phyloP scores from a whole-genome alignment of 768 basidiomycete species.

The Rhodosporidiobolus odoratus region DNA sequence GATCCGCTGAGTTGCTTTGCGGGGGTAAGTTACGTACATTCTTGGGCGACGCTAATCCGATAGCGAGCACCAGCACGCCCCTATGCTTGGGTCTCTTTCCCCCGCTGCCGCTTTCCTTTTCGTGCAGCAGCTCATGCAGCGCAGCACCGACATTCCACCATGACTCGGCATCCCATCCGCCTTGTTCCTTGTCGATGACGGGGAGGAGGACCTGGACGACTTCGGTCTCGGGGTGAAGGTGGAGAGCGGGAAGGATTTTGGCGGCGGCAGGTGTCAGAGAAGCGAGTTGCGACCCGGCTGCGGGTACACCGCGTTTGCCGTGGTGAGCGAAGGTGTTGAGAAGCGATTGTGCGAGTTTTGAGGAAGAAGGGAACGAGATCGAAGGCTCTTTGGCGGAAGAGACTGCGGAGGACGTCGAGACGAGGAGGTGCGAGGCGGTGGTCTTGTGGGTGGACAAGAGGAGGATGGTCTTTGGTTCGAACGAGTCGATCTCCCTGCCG shows the following conservation, averaged over 20 bases:
- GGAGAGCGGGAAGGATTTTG: background rate
- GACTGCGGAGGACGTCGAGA: background rate
- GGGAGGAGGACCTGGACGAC: constrained; percentile 14
- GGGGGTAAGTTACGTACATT: background rate
- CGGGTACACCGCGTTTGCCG: background rate
- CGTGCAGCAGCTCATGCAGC: constrained; percentile 6
- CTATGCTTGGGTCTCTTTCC: background rate
- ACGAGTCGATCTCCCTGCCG: constrained; percentile 12
- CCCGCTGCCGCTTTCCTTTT: constrained; percentile 7
- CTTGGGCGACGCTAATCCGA: constrained; percentile 1
- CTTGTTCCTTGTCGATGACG: background rate
- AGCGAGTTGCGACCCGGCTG: background rate
- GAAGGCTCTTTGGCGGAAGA: background rate
- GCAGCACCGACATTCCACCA: constrained; percentile 19
- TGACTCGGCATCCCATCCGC: constrained; percentile 1
- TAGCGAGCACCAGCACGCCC: constrained; percentile 10
- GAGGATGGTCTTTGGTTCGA: constrained; percentile 10
- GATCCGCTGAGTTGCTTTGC: background rate
- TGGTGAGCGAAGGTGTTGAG: constrained; percentile 10
- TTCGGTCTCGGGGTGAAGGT: constrained; percentile 7
- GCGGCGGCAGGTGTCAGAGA: background rate
- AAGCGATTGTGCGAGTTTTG: constrained; percentile 4
- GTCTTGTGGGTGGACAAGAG: constrained; percentile 6
- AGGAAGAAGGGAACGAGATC: background rate
- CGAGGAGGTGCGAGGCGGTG: constrained; percentile 7